These are phyloP conservation scores for Schwanniomyces sp. DNA, from an alignment of 805 yeast species.

Conservation along the genomic window DNA sequence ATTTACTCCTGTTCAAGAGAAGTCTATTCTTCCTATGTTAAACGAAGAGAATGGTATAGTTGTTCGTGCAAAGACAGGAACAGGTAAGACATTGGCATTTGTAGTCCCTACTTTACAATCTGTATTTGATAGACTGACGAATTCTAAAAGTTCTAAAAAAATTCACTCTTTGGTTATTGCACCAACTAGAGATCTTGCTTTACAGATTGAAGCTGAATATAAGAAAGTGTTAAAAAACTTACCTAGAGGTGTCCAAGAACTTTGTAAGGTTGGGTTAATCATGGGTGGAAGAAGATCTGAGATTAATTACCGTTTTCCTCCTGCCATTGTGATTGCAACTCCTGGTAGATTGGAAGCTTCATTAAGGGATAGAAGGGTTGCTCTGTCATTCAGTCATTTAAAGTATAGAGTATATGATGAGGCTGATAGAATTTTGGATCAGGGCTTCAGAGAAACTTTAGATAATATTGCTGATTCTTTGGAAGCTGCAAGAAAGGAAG, in stretches of 20 bases:
- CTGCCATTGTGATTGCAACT: slow-evolving; percentile 78
- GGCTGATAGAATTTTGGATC: slow-evolving; percentile 84
- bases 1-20: slow-evolving; percentile 70
- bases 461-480: slow-evolving; percentile 54
- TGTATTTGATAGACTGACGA: slow-evolving; percentile 20
- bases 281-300: slow-evolving; percentile 64
- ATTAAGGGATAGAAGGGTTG: slow-evolving; percentile 44
- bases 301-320: slow-evolving; percentile 26
- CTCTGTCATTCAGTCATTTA: slow-evolving; percentile 51
- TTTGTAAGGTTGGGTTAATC: slow-evolving; percentile 46
- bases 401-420: slow-evolving; percentile 80
- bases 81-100: slow-evolving; percentile 91
- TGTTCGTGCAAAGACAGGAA: slow-evolving; percentile 91
- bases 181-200: slow-evolving; percentile 90
- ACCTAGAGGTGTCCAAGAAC: slow-evolving; percentile 13
- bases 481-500: slow-evolving; percentile 28
- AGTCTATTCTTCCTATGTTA: slow-evolving; percentile 59
- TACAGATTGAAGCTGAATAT: slow-evolving; percentile 72
- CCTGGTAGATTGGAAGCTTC: slow-evolving; percentile 83
- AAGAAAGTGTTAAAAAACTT: slow-evolving; percentile 38
- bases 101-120: slow-evolving; percentile 76
- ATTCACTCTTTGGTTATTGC: slow-evolving; percentile 63
- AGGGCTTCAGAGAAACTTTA: slow-evolving; percentile 72
- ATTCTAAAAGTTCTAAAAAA: slow-evolving; percentile 41
- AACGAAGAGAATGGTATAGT: slow-evolving; percentile 62